These are phyloP conservation scores for Blastocystis sp. DNA, from an alignment of 352 stramenopile genomes.

Conservation along the genomic window DNA sequence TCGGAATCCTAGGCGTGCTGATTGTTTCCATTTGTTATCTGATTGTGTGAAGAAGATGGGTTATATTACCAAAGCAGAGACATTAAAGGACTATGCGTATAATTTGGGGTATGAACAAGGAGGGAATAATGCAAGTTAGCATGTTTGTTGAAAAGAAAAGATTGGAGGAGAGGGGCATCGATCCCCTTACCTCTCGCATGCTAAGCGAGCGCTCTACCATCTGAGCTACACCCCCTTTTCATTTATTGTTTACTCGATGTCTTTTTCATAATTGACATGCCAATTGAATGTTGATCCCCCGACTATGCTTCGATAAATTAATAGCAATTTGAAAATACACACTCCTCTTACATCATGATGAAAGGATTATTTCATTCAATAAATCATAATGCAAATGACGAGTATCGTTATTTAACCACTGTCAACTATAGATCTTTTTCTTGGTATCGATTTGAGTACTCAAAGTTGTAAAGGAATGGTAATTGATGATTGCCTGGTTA, in stretches of 20 bases:
- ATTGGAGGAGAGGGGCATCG: conserved; percentile 61
- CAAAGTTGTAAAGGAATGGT: conserved; percentile 64
- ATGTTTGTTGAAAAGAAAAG: conserved; percentile 31
- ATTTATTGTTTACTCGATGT: too few species aligned
- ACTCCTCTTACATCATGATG: too few species aligned
- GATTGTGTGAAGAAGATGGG: conserved; percentile 39
- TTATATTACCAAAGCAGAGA: conserved; percentile 10
- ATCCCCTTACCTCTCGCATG: conserved; percentile 62
- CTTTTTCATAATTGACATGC: too few species aligned
- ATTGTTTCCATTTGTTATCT: neutral
- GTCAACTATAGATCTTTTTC: conserved; percentile 52
- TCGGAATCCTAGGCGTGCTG: conserved; percentile 12
- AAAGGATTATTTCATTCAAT: neutral
- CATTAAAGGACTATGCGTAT: conserved; percentile 18
- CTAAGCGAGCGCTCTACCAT: conserved; percentile 63
- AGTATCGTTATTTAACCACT: neutral
- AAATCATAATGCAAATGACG: neutral
- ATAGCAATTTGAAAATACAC: too few species aligned
- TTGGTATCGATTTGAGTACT: conserved; percentile 65
- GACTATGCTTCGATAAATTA: too few species aligned
- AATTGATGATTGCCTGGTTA: conserved; percentile 28
- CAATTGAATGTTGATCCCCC: too few species aligned
- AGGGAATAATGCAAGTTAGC: neutral
- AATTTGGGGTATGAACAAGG: conserved; percentile 42
- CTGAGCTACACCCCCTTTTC: conserved; percentile 57